Evolutionary conservation across 2,329 filamentous ascomycete species (phyloP), one percentile per base, ranked within the genome.

Genomic region (Eurotiales sp.): DNA sequence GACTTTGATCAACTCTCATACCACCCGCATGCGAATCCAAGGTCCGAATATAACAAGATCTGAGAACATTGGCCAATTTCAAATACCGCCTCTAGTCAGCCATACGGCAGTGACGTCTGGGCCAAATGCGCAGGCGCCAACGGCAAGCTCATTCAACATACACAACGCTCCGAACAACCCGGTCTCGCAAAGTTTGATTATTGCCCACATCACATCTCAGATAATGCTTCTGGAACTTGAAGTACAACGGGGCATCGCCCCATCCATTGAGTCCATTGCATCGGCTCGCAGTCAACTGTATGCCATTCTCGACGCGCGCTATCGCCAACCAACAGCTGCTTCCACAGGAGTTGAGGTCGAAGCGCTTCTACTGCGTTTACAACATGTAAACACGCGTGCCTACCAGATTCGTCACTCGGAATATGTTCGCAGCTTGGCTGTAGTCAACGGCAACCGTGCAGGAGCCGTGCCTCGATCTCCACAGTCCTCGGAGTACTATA

Each of bases 261-360:
- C 67, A n/a, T 47, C 61, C 2, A 56, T 68, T 42, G 62, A 66
- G 5, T 59, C 61, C 23, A 62, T 71, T 22, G 61, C 64, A 19
- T 53, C 47, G 2, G 54, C 64, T 27, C 64, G 68, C 8, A 62
- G 55, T 17, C 59, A 67, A 34, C 50, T 71, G 15, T 62, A 66
- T 41, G 57, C 60, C 36, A 52, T 69, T 10, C 58, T 67, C 12
- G 68, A 70, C 53, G 58, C 61, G 15, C 66, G 65, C 39, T 61
- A 64, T 54, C 58, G 56, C 14, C 22, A 62, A 58, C 44, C 63
- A 55, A 17, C 47, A 56, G 32, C 27, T 19, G 48, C 54, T 34
- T 52, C 58, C 30, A 55, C 66, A 21, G 57, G 62, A 49, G 56
- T 61, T 32, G 50, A 58, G 17, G 55, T 64, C 45, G 61, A 64